A percentile compares a stretch with the other conserved stretches of the same genome.
phyloP scores from a whole-genome alignment of 129 eudicot genomes.

The Lactuca sativa region DNA sequence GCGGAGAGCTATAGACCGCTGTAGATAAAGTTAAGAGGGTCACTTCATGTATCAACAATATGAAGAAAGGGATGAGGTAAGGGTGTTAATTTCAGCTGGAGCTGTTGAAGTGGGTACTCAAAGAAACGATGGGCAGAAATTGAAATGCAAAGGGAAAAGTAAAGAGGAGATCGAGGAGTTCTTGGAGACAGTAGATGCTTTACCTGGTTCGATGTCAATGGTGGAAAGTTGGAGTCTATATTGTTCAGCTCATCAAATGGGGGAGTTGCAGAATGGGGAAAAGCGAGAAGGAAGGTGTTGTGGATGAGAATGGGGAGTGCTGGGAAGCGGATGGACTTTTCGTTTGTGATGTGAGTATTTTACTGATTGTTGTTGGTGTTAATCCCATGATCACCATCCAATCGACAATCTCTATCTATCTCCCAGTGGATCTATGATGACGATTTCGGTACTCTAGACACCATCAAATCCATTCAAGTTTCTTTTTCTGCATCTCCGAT shows the following conservation, averaged over 20 bases:
- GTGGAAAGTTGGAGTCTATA: constrained; percentile 64
- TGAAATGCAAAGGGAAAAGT: constrained; percentile 53
- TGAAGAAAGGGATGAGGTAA: constrained; percentile 55
- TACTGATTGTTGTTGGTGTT: constrained; percentile 83
- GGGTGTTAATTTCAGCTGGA: constrained; percentile 79
- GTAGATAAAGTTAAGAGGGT: no score
- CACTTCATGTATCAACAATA: not conserved
- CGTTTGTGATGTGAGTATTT: constrained; percentile 86
- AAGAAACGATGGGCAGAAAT: constrained; percentile 58
- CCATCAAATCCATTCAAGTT: no score
- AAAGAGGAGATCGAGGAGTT: constrained; percentile 56
- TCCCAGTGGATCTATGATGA: no score
- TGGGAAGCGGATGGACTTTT: constrained; percentile 90
- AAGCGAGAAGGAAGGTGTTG: constrained; percentile 60
- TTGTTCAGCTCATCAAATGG: constrained; percentile 93
- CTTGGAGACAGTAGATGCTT: constrained; percentile 52
- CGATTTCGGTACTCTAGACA: no score
- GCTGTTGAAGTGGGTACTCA: constrained; percentile 89
- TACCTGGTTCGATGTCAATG: constrained; percentile 58
- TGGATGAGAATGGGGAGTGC: constrained; percentile 87
- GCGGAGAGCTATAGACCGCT: no score
- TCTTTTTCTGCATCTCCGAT: no score
- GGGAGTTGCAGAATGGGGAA: constrained; percentile 89
- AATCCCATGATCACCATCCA: constrained; percentile 95
- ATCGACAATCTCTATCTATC: no score